Conservation (phyloP, 2,329 filamentous ascomycete genomes). For the Xylariaceae sp. region DNA sequence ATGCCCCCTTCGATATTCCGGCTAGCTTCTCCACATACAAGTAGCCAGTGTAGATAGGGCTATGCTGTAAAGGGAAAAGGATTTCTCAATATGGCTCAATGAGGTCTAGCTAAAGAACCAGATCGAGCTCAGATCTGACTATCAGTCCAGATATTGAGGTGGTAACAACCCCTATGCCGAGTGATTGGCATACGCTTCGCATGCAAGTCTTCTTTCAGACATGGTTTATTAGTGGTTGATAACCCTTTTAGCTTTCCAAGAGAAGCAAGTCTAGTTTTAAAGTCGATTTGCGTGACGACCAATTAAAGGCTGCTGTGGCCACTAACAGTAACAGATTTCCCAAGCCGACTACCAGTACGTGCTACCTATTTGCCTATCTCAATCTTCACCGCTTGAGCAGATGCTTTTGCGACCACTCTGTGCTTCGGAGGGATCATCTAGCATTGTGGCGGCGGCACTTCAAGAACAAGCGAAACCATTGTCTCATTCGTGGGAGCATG, state of each 20-base stretch:
- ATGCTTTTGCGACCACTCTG: conserved; percentile 9
- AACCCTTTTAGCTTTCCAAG: conserved; percentile 10
- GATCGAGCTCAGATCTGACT: conserved; percentile 7
- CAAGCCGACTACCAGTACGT: not conserved
- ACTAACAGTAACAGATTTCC: not conserved
- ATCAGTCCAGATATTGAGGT: not conserved
- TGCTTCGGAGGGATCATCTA: conserved; percentile 5
- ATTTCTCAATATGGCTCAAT: conserved; percentile 4
- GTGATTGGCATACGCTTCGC: not conserved
- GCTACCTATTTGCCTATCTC: not conserved
- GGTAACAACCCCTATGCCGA: conserved; percentile 14
- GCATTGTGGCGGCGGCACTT: conserved; percentile 4
- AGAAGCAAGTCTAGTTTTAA: conserved; percentile 5
- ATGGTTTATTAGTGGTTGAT: conserved; percentile 12
- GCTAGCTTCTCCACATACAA: no score
- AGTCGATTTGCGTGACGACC: not conserved
- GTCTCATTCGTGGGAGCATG: conserved; percentile 10
- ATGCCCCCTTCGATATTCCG: no score
- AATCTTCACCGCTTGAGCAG: conserved; percentile 18
- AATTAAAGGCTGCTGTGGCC: conserved; percentile 15
- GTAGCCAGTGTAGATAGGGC: no score
- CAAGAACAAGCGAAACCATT: conserved; percentile 3
- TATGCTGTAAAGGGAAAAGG: no score
- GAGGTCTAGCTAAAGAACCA: conserved; percentile 2
- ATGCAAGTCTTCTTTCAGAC: conserved; percentile 8